Evolutionary conservation across 345 rosid species (phyloP).

Genomic region (Populus simonii): DNA sequence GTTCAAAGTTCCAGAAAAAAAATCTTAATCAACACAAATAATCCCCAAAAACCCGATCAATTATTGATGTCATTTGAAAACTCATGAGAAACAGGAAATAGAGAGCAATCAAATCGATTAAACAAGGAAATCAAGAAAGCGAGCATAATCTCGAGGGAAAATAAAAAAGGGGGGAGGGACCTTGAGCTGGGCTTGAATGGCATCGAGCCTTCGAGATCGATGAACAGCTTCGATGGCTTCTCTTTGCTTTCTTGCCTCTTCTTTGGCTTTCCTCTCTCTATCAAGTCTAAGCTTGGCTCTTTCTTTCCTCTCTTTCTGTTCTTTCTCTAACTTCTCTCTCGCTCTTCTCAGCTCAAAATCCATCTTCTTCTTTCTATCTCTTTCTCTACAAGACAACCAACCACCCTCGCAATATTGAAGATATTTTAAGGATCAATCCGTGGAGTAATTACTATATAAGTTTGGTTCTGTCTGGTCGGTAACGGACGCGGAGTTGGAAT

Average conservation of each 20-base stretch:
- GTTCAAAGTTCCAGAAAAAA: too few species aligned
- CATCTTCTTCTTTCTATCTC: constrained; percentile 31
- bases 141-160: not conserved
- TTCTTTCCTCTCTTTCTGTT: constrained; percentile 80
- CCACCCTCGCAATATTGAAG: not conserved
- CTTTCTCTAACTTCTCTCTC: constrained; percentile 86
- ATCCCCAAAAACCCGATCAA: not conserved
- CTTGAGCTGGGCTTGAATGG: constrained; percentile 75
- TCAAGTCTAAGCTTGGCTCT: constrained; percentile 62
- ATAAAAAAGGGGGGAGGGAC: constrained; percentile 15
- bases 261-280: constrained; percentile 70
- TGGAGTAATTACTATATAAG: not conserved
- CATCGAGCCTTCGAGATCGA: constrained; percentile 75
- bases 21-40: not conserved
- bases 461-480: not conserved
- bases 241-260: constrained; percentile 63
- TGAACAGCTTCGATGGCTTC: constrained; percentile 90
- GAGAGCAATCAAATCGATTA: not conserved
- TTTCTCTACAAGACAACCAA: not conserved
- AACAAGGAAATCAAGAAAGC: not conserved
- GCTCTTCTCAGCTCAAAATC: constrained; percentile 93
- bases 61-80: not conserved
- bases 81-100: not conserved
- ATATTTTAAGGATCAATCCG: not conserved
- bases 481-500: not conserved